A percentile compares a stretch with the other conserved stretches of the same genome.
phyloP scores from a whole-genome alignment of 2,329 filamentous ascomycete genomes.

The Venturia asperata region DNA sequence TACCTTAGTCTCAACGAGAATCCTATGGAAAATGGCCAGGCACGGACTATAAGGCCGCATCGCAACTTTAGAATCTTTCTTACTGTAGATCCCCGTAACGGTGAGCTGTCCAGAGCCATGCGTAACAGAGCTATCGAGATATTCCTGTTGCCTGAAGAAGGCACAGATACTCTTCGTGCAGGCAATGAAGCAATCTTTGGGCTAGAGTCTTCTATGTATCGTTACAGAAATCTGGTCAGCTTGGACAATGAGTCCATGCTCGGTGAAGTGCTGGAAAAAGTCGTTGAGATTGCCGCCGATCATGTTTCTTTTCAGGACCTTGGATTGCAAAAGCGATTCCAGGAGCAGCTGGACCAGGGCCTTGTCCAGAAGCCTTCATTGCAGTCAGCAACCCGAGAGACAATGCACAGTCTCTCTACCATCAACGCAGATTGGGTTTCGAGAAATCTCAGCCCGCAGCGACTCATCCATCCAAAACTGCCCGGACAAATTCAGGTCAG shows the following conservation, averaged over 20 bases:
- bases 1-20: conserved; percentile 90
- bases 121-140: conserved; percentile 90
- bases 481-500: conserved; percentile 28
- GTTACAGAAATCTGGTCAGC: conserved; percentile 30
- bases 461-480: neutral
- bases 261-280: neutral
- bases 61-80: conserved; percentile 85
- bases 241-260: conserved; percentile 21
- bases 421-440: conserved; percentile 13
- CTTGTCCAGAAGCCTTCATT: conserved; percentile 4
- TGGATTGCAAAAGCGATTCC: conserved; percentile 12
- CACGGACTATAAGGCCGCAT: conserved; percentile 73
- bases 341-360: conserved; percentile 16
- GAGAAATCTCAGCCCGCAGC: conserved; percentile 12
- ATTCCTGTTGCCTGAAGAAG: conserved; percentile 46
- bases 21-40: conserved; percentile 71
- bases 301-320: conserved; percentile 32
- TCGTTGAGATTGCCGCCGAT: conserved; percentile 27
- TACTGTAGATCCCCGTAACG: conserved; percentile 85
- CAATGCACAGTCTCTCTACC: neutral
- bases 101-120: conserved; percentile 93
- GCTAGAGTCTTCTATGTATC: conserved; percentile 34
- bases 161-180: neutral
- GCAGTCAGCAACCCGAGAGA: conserved; percentile 2
- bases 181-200: conserved; percentile 24